These are phyloP conservation scores for Orbilia blumenaviensis DNA, from an alignment of 2,329 filamentous ascomycete species.

Conservation along the genomic window DNA sequence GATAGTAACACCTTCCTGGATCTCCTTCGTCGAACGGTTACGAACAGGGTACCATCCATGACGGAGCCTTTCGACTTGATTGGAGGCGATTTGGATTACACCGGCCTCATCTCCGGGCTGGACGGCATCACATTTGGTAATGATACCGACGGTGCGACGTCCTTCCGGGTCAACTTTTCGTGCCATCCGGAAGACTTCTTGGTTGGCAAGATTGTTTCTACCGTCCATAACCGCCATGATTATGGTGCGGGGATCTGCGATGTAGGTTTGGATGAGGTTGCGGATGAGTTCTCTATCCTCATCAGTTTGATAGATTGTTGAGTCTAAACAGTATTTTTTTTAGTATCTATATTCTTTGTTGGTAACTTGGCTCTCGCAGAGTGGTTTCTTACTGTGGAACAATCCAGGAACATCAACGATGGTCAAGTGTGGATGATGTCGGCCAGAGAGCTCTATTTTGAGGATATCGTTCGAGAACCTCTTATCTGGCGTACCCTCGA, in stretches of 20 bases:
- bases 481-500: constrained; percentile 25
- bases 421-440: constrained; percentile 55
- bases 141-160: constrained; percentile 56
- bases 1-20: constrained; percentile 52
- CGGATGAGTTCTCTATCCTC: constrained; percentile 56
- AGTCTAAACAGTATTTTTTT: constrained; percentile 45
- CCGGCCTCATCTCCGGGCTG: constrained; percentile 54
- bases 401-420: constrained; percentile 58
- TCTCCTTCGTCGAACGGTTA: constrained; percentile 57
- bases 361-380: not conserved
- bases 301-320: constrained; percentile 56
- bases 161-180: constrained; percentile 56
- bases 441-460: constrained; percentile 57
- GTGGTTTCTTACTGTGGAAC: constrained; percentile 57
- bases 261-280: constrained; percentile 55
- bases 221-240: constrained; percentile 56
- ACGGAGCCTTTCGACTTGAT: constrained; percentile 43
- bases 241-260: constrained; percentile 56
- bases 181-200: constrained; percentile 56
- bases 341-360: not conserved
- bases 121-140: constrained; percentile 58
- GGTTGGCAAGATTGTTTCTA: constrained; percentile 56
- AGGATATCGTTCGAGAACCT: constrained; percentile 57
- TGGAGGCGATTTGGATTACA: constrained; percentile 37
- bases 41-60: constrained; percentile 58